Conservation (phyloP, 306 rosid species). For the Cotoneaster glaucophyllus region DNA sequence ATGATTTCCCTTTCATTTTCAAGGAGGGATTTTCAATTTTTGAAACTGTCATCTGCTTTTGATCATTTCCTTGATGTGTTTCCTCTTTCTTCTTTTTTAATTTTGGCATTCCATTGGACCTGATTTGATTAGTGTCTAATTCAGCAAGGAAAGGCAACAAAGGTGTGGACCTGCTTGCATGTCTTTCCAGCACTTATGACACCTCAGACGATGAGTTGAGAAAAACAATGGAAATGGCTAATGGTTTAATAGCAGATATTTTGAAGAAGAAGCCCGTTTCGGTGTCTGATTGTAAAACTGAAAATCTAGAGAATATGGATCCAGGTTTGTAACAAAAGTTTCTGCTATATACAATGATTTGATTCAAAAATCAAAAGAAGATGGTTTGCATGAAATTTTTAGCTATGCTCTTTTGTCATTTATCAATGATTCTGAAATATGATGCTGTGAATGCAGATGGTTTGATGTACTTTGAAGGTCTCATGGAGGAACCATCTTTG, state of each 20-base stretch:
- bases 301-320: conserved; percentile 60
- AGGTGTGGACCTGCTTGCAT: conserved; percentile 79
- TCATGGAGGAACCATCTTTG: conserved; percentile 64
- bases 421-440: conserved; percentile 8
- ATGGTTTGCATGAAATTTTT: background rate
- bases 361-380: background rate
- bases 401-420: background rate
- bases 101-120: background rate
- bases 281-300: conserved; percentile 68
- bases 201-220: conserved; percentile 84
- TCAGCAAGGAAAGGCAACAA: conserved; percentile 66
- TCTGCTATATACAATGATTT: background rate
- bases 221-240: conserved; percentile 77
- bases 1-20: conserved; percentile 3
- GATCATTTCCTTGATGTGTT: background rate
- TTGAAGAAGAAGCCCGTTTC: conserved; percentile 66
- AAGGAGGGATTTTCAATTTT: background rate
- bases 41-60: background rate
- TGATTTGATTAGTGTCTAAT: conserved; percentile 23
- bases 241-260: conserved; percentile 61
- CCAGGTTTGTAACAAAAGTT: conserved; percentile 43
- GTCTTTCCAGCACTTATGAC: conserved; percentile 69
- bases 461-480: conserved; percentile 69
- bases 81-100: background rate
- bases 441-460: conserved; percentile 52